Evolutionary conservation across 257 asterid genomes (phyloP).

Genomic region (Verbascum thapsus): DNA sequence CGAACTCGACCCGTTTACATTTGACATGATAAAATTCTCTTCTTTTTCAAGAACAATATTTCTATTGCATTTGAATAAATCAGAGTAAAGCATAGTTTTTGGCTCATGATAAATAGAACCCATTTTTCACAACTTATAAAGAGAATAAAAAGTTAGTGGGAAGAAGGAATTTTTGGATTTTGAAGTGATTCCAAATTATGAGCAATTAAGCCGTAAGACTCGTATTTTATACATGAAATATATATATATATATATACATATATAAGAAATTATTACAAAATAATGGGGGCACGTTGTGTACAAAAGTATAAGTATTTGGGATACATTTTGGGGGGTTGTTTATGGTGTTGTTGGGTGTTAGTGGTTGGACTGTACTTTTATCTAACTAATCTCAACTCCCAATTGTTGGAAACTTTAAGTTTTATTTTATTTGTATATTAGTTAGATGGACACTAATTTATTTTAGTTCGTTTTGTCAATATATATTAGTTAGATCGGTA

Average conservation of each 20-base stretch:
- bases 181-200: conserved; percentile 31
- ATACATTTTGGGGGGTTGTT: conserved; percentile 14
- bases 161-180: conserved; percentile 10
- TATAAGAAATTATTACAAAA: too few relatives aligned
- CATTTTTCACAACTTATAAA: conserved; percentile 26
- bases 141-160: conserved; percentile 20
- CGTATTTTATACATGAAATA: background rate
- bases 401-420: conserved; percentile 35
- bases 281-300: conserved; percentile 32
- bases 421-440: background rate
- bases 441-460: background rate
- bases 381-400: conserved; percentile 45
- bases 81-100: conserved; percentile 42
- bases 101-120: conserved; percentile 38
- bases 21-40: conserved; percentile 4
- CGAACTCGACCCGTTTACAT: conserved; percentile 26
- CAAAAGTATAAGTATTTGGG: conserved; percentile 9
- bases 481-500: too few relatives aligned
- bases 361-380: conserved; percentile 53
- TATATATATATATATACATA: too few relatives aligned
- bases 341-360: conserved; percentile 38
- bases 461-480: background rate
- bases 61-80: conserved; percentile 36
- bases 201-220: conserved; percentile 9
- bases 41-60: background rate